A percentile compares a stretch with the other conserved stretches of the same genome.
These are phyloP conservation scores for Dalbergia cultrata DNA, from an alignment of 306 rosid genomes.

Conservation along the genomic window DNA sequence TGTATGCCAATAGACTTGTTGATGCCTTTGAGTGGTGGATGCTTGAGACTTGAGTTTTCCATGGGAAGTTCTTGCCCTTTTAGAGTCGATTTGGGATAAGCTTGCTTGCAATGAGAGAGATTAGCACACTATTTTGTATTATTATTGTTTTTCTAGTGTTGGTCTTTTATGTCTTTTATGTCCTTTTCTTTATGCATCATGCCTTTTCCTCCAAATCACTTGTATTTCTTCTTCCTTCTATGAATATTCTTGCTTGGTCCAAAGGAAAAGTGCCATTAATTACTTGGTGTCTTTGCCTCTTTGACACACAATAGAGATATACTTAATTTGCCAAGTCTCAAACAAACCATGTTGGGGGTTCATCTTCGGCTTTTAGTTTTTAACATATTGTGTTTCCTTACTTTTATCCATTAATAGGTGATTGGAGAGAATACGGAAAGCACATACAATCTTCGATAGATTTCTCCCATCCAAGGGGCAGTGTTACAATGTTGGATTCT, in stretches of 20 bases:
- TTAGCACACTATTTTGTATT: constrained; percentile 28
- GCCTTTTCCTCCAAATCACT: constrained; percentile 27
- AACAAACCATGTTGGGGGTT: constrained; percentile 3
- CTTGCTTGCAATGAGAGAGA: constrained; percentile 31
- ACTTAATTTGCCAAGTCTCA: constrained; percentile 7
- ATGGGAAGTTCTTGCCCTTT: constrained; percentile 32
- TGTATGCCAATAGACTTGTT: constrained; percentile 17
- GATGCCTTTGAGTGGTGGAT: constrained; percentile 29
- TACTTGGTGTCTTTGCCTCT: constrained; percentile 25
- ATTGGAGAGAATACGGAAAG: constrained; percentile 36
- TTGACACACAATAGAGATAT: constrained; percentile 38
- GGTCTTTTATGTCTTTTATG: constrained; percentile 26
- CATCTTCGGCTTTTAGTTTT: constrained; percentile 25
- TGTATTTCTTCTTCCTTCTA: constrained; percentile 32
- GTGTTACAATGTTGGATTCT: constrained; percentile 60
- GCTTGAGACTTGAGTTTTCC: constrained; percentile 1
- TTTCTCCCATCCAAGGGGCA: constrained; percentile 40
- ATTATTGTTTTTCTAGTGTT: constrained; percentile 12
- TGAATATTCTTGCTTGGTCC: constrained; percentile 44
- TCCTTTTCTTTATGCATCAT: constrained; percentile 36
- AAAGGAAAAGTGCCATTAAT: constrained; percentile 8
- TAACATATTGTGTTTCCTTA: constrained; percentile 23
- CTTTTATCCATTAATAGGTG: constrained; percentile 40
- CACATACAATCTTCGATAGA: constrained; percentile 32
- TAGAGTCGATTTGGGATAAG: constrained; percentile 34